Evolutionary conservation across 2,329 filamentous ascomycete genomes (phyloP).

Genomic region (Neopestalotiopsis sp.): DNA sequence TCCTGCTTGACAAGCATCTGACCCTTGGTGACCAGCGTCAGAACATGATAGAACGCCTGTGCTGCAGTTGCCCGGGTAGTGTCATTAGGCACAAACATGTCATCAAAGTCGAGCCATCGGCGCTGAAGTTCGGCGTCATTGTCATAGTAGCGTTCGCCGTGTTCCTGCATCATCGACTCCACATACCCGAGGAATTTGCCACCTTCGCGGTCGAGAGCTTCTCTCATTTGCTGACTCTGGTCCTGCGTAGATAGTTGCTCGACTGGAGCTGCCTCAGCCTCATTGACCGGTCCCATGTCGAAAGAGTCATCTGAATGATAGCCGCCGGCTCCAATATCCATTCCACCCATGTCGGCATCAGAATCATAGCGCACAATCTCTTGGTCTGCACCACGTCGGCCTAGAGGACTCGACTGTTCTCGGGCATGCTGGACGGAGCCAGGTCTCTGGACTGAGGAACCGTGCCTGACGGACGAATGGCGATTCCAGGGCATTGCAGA

Average conservation of each 20-base stretch:
- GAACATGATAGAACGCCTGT: conserved; percentile 77
- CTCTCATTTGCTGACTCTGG: conserved; percentile 24
- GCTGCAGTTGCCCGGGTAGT: conserved; percentile 68
- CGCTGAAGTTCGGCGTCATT: conserved; percentile 37
- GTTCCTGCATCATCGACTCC: conserved; percentile 38
- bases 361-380: conserved; percentile 57
- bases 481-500: conserved; percentile 61
- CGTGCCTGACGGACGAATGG: conserved; percentile 50
- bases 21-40: conserved; percentile 72
- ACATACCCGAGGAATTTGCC: conserved; percentile 53
- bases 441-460: conserved; percentile 50
- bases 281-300: conserved; percentile 26
- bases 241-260: conserved; percentile 13
- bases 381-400: conserved; percentile 40
- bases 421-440: conserved; percentile 45
- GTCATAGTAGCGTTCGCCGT: conserved; percentile 35
- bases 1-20: conserved; percentile 68
- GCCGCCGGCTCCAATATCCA: conserved; percentile 36
- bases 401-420: conserved; percentile 47
- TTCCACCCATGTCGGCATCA: conserved; percentile 36
- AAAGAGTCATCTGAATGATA: conserved; percentile 39
- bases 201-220: conserved; percentile 50
- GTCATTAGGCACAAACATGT: conserved; percentile 65
- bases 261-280: background rate
- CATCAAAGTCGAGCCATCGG: conserved; percentile 68